Conservation (phyloP, 2,329 filamentous ascomycete genomes). For the Exophiala bonariae region DNA sequence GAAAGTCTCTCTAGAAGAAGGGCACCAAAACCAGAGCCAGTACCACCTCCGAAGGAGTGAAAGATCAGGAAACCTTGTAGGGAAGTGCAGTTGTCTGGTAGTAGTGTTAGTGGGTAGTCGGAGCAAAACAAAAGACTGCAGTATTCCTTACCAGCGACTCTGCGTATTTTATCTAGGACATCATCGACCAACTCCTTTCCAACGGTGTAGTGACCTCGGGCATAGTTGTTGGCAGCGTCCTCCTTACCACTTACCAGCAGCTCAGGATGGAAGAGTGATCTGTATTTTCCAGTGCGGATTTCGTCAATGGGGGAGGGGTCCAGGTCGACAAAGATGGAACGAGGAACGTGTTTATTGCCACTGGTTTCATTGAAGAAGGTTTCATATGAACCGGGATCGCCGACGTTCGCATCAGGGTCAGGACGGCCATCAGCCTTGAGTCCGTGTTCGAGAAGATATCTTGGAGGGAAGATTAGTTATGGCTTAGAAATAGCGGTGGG, state of each 20-base stretch:
- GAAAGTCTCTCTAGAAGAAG: slow-evolving; percentile 65
- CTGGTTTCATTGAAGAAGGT: slow-evolving; percentile 68
- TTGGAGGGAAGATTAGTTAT: slow-evolving; percentile 33
- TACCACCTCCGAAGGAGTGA: slow-evolving; percentile 69
- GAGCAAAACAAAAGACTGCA: neutral
- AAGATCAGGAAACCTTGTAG: slow-evolving; percentile 69
- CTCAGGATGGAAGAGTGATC: slow-evolving; percentile 66
- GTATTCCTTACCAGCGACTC: slow-evolving; percentile 56
- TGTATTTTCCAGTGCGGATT: slow-evolving; percentile 63
- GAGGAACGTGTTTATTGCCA: slow-evolving; percentile 66
- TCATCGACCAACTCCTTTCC: slow-evolving; percentile 66
- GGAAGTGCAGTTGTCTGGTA: slow-evolving; percentile 62
- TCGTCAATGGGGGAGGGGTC: slow-evolving; percentile 68
- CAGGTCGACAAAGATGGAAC: slow-evolving; percentile 67
- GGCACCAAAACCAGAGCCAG: slow-evolving; percentile 66
- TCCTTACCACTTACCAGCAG: slow-evolving; percentile 68
- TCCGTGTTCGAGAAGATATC: slow-evolving; percentile 67
- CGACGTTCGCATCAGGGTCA: slow-evolving; percentile 55
- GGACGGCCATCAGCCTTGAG: slow-evolving; percentile 60
- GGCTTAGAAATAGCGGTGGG: slow-evolving; percentile 32
- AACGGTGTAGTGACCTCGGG: slow-evolving; percentile 68
- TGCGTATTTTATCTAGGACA: slow-evolving; percentile 64
- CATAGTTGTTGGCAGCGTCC: slow-evolving; percentile 70
- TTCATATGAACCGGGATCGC: slow-evolving; percentile 59
- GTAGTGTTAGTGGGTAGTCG: slow-evolving; percentile 17